Conservation (phyloP, 257 asterid species). For the Ilex asprella region DNA sequence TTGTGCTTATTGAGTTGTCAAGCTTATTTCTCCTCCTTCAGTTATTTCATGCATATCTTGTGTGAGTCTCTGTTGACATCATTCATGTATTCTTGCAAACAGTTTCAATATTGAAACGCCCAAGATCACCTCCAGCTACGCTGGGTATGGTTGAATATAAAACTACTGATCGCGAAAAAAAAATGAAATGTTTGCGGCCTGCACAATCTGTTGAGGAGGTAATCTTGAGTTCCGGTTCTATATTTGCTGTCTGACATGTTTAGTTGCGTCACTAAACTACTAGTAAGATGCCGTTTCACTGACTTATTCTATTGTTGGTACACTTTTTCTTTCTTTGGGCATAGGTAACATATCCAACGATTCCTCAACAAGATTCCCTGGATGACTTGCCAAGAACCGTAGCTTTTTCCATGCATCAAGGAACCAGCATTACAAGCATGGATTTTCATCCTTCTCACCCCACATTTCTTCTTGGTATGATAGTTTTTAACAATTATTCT, state of each 20-base stretch:
- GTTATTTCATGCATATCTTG: too few relatives aligned
- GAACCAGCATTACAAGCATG: conserved; percentile 76
- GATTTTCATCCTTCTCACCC: conserved; percentile 93
- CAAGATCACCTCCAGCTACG: conserved; percentile 87
- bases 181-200: conserved; percentile 90
- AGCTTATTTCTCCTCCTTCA: too few relatives aligned
- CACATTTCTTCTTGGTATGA: conserved; percentile 75
- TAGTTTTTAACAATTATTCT: not conserved
- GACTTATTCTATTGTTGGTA: not conserved
- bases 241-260: not conserved
- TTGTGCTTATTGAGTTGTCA: too few relatives aligned
- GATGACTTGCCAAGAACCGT: conserved; percentile 94
- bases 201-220: conserved; percentile 98
- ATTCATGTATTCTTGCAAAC: conserved; percentile 16
- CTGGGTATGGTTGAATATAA: conserved; percentile 90
- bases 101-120: conserved; percentile 86
- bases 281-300: not conserved
- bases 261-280: not conserved
- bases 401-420: conserved; percentile 86
- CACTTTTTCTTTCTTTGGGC: conserved; percentile 16
- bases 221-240: conserved; percentile 9
- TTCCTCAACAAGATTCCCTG: conserved; percentile 69
- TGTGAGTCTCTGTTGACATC: too few relatives aligned
- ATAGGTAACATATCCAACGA: conserved; percentile 89
- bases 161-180: conserved; percentile 82